These are phyloP conservation scores for Fusarium metavorans DNA, from an alignment of 2,329 filamentous ascomycete species.

Conservation along the genomic window DNA sequence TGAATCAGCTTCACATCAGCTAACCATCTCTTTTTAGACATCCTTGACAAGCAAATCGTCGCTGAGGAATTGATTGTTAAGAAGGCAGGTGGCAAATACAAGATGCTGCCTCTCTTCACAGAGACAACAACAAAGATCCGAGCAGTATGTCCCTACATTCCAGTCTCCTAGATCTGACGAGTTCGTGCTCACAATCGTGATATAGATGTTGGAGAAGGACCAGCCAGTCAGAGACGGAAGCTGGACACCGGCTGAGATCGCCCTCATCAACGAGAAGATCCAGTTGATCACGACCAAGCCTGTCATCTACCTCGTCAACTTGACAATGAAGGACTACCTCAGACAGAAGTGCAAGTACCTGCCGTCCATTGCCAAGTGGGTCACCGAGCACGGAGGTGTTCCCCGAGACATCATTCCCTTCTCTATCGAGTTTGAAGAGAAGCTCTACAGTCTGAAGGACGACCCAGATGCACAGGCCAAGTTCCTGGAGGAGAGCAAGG, in stretches of 20 bases:
- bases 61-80: conserved; percentile 55
- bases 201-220: conserved; percentile 54
- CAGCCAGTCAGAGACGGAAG: conserved; percentile 56
- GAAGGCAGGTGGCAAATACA: conserved; percentile 59
- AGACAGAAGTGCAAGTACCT: conserved; percentile 61
- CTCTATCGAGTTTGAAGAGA: conserved; percentile 60
- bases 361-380: conserved; percentile 58
- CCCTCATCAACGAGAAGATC: conserved; percentile 60
- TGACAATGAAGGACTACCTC: conserved; percentile 61
- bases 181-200: conserved; percentile 15
- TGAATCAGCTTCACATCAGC: fast-evolving
- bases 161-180: neutral
- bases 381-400: conserved; percentile 56
- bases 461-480: conserved; percentile 50
- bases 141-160: conserved; percentile 35
- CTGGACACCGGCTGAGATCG: conserved; percentile 58
- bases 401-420: conserved; percentile 58
- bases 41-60: conserved; percentile 53
- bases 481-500: conserved; percentile 56
- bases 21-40: conserved; percentile 45
- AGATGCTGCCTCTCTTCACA: conserved; percentile 59
- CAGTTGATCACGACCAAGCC: conserved; percentile 60
- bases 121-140: conserved; percentile 57
- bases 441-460: conserved; percentile 53
- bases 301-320: conserved; percentile 58